These are phyloP conservation scores for Peronospora belbahrii DNA, from an alignment of 352 stramenopile species.

Conservation along the genomic window DNA sequence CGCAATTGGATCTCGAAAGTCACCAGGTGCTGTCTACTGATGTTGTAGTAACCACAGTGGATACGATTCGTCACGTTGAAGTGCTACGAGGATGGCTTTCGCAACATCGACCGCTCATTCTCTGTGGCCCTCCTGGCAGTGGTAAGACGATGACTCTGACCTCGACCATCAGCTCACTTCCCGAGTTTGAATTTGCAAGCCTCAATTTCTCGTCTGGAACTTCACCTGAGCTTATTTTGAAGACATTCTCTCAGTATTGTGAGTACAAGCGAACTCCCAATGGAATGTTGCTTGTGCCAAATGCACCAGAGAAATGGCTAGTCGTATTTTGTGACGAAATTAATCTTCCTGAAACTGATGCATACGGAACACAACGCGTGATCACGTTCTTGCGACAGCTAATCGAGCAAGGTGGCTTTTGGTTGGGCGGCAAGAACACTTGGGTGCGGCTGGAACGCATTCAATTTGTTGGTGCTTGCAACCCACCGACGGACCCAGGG, in stretches of 20 bases:
- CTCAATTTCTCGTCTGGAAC: slow-evolving; percentile 99
- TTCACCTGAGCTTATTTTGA: slow-evolving; percentile 97
- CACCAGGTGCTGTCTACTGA: slow-evolving; percentile 94
- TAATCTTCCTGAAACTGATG: slow-evolving; percentile 97
- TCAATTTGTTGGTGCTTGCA: slow-evolving; percentile 97
- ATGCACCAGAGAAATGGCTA: slow-evolving; percentile 93
- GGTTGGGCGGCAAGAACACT: slow-evolving; percentile 77
- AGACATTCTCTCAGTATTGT: slow-evolving; percentile 98
- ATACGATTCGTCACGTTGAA: slow-evolving; percentile 98
- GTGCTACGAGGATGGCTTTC: slow-evolving; percentile 96
- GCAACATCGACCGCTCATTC: slow-evolving; percentile 93
- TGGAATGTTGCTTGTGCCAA: slow-evolving; percentile 93
- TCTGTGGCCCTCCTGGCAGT: slow-evolving; percentile 96
- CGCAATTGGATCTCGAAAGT: slow-evolving; percentile 96
- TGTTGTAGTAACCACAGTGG: slow-evolving; percentile 99
- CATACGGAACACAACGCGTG: slow-evolving; percentile 98
- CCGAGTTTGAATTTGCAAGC: slow-evolving; percentile 96
- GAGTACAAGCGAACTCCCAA: slow-evolving; percentile 96
- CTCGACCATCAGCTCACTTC: slow-evolving; percentile 94
- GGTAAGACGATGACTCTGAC: slow-evolving; percentile 99
- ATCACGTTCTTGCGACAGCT: slow-evolving; percentile 99
- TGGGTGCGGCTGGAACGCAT: slow-evolving; percentile 92
- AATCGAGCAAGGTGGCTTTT: slow-evolving; percentile 94
- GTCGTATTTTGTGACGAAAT: slow-evolving; percentile 99
- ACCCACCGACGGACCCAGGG: slow-evolving; percentile 98